Evolutionary conservation across 805 yeast genomes (phyloP).

Genomic region (Yamadazyma scolyti): DNA sequence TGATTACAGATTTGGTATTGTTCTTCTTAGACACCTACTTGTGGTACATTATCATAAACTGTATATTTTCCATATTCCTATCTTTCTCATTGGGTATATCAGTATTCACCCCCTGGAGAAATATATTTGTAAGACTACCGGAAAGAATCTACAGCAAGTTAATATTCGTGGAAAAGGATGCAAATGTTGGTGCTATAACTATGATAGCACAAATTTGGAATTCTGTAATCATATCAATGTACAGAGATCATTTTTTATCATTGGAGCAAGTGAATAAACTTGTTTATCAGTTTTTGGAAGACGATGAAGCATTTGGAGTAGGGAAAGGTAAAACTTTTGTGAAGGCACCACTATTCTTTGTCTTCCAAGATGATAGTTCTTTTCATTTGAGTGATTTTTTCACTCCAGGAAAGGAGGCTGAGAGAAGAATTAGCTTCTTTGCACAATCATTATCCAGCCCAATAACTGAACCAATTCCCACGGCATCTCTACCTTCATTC

Average conservation of each 20-base stretch:
- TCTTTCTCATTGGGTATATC: slow-evolving; percentile 31
- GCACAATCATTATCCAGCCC: slow-evolving; percentile 51
- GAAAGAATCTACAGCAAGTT: slow-evolving; percentile 30
- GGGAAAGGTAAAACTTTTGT: slow-evolving; percentile 9
- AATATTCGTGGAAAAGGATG: slow-evolving; percentile 6
- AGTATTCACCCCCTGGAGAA: slow-evolving; percentile 37
- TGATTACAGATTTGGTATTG: slow-evolving; percentile 25
- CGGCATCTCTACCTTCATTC: slow-evolving; percentile 46
- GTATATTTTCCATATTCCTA: slow-evolving; percentile 28
- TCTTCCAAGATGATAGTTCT: slow-evolving; percentile 44
- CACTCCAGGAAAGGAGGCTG: slow-evolving; percentile 46
- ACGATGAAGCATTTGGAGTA: slow-evolving; percentile 3
- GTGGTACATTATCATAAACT: slow-evolving; percentile 38
- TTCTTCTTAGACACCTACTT: slow-evolving; percentile 37
- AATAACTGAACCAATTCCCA: slow-evolving; percentile 46
- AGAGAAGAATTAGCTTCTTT: slow-evolving; percentile 49
- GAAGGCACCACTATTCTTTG: slow-evolving; percentile 44
- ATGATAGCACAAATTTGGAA: slow-evolving; percentile 26
- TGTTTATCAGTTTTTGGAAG: slow-evolving; percentile 19
- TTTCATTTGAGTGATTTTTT: slow-evolving; percentile 38
- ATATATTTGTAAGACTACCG: slow-evolving; percentile 30
- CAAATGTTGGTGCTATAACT: slow-evolving; percentile 1
- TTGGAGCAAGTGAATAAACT: slow-evolving; percentile 38
- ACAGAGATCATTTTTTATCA: slow-evolving; percentile 37
- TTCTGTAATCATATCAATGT: slow-evolving; percentile 23